phyloP scores from a whole-genome alignment of 2,329 filamentous ascomycete genomes.

The Scleromitrula shiraiana region DNA sequence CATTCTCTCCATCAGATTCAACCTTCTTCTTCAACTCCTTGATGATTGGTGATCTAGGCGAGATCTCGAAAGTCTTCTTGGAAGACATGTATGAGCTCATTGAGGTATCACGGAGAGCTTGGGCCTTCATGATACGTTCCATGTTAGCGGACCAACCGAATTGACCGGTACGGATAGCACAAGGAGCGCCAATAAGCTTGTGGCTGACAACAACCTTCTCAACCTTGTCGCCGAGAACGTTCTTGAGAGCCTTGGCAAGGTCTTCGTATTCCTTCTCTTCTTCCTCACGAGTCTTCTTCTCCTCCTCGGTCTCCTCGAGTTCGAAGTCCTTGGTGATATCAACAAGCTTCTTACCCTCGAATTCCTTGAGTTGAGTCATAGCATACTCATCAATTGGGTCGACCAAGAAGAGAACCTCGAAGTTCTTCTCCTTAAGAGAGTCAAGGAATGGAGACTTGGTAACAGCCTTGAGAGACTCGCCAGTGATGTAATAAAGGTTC shows the following conservation, averaged over 20 bases:
- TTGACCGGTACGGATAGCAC: conserved; percentile 98
- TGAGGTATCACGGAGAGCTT: conserved; percentile 98
- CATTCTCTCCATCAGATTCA: conserved; percentile 92
- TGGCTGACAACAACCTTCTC: conserved; percentile 99
- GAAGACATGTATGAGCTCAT: conserved; percentile 99
- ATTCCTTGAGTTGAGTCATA: conserved; percentile 66
- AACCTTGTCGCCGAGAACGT: conserved; percentile 97
- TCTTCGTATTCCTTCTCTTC: conserved; percentile 98
- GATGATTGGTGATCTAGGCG: conserved; percentile 95
- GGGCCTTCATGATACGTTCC: conserved; percentile 99
- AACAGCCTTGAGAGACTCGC: conserved; percentile 98
- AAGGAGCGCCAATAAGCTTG: conserved; percentile 91
- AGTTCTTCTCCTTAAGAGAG: conserved; percentile 96
- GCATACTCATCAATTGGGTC: conserved; percentile 67
- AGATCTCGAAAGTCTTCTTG: conserved; percentile 99
- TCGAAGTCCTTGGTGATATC: conserved; percentile 99
- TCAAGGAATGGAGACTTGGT: conserved; percentile 98
- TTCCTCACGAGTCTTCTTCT: conserved; percentile 91
- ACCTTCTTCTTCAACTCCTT: conserved; percentile 99
- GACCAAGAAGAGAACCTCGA: conserved; percentile 98
- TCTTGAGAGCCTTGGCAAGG: conserved; percentile 96
- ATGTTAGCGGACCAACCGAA: conserved; percentile 99
- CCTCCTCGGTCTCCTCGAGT: conserved; percentile 98
- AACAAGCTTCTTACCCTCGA: conserved; percentile 99
- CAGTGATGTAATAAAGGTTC: conserved; percentile 99